Evolutionary conservation across 306 rosid genomes (phyloP).

Genomic region (Mimosa pudica): DNA sequence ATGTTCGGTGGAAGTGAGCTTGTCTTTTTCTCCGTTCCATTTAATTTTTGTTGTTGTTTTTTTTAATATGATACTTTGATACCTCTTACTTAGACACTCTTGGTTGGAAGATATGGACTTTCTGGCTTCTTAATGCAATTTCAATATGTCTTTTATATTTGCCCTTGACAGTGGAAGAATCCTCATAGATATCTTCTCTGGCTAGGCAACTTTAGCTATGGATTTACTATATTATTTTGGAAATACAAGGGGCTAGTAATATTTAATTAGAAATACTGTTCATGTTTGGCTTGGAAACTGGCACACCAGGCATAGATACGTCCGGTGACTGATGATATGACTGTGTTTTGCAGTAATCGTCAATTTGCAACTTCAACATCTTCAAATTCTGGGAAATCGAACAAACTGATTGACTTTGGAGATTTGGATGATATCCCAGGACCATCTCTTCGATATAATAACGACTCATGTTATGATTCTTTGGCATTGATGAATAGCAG

Average conservation of each 20-base stretch:
- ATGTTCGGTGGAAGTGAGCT: neutral
- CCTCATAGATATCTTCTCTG: neutral
- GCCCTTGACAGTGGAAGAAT: constrained; percentile 15
- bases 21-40: neutral
- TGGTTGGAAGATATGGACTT: neutral
- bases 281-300: constrained; percentile 31
- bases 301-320: neutral
- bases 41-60: neutral
- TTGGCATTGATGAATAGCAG: constrained; percentile 42
- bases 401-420: constrained; percentile 46
- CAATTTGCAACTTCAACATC: constrained; percentile 46
- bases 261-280: constrained; percentile 1
- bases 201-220: neutral
- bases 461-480: constrained; percentile 49
- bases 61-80: neutral
- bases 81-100: neutral
- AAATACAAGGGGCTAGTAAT: neutral
- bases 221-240: neutral
- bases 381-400: constrained; percentile 57
- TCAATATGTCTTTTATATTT: neutral
- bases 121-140: neutral
- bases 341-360: constrained; percentile 58
- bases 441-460: constrained; percentile 41
- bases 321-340: constrained; percentile 25
- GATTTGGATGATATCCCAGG: constrained; percentile 51